phyloP scores from a whole-genome alignment of 345 rosid species.

The Aquilaria malaccensis region DNA sequence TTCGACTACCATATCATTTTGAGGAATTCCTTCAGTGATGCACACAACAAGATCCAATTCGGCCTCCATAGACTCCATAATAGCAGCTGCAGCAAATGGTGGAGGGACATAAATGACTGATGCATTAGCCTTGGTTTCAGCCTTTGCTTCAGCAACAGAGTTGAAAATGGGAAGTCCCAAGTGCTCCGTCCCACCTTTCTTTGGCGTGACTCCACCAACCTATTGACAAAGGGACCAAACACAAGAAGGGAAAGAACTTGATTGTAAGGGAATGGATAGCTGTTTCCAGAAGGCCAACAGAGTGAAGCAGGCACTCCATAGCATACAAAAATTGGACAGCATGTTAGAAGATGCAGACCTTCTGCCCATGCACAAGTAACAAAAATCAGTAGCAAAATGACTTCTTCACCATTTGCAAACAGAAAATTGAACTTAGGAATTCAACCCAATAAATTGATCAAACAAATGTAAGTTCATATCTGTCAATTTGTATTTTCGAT shows the following conservation, averaged over 20 bases:
- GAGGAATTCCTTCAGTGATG: conserved; percentile 95
- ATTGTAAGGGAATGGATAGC: neutral
- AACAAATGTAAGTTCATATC: too few species aligned
- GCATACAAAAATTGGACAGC: neutral
- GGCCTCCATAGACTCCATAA: conserved; percentile 92
- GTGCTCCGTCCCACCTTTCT: conserved; percentile 97
- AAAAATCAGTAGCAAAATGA: too few species aligned
- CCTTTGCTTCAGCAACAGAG: conserved; percentile 91
- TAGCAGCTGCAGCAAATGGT: conserved; percentile 94
- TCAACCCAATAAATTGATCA: too few species aligned
- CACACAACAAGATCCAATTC: conserved; percentile 90
- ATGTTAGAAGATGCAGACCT: neutral
- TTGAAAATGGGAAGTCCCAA: conserved; percentile 93
- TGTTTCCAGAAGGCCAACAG: neutral
- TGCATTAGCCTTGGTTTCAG: conserved; percentile 92
- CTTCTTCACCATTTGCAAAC: too few species aligned
- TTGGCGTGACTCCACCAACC: conserved; percentile 99
- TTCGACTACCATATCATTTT: conserved; percentile 80
- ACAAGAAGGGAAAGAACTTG: neutral
- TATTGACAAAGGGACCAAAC: conserved; percentile 12
- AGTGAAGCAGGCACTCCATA: neutral
- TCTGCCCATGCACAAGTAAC: neutral
- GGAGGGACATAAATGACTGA: conserved; percentile 96
- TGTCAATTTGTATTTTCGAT: too few species aligned
- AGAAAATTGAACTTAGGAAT: too few species aligned